A percentile compares a stretch with the other conserved stretches of the same genome.
Conservation (phyloP, 495 filamentous ascomycete species). For the Penicillium paxilli region DNA sequence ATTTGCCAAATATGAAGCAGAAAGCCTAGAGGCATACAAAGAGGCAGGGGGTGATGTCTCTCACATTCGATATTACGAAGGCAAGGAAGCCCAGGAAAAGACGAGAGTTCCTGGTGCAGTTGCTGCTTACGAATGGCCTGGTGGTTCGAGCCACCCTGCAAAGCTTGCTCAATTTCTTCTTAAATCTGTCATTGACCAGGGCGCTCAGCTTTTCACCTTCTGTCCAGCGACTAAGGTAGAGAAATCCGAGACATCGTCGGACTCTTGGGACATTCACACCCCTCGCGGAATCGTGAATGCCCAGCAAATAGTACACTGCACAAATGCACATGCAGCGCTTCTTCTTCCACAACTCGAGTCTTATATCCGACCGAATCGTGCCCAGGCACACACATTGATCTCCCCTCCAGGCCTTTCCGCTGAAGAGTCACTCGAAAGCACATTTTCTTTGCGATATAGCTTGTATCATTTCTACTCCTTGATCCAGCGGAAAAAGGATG, state of each 20-base stretch:
- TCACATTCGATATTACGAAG: constrained; percentile 25
- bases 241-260: neutral
- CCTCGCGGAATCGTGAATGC: constrained; percentile 17
- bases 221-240: constrained; percentile 25
- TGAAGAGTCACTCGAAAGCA: constrained; percentile 14
- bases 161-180: constrained; percentile 33
- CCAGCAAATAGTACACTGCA: constrained; percentile 31
- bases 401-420: constrained; percentile 20
- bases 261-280: constrained; percentile 25
- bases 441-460: constrained; percentile 31
- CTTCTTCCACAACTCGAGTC: constrained; percentile 25
- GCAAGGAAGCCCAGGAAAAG: constrained; percentile 18
- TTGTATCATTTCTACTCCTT: constrained; percentile 33
- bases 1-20: constrained; percentile 27
- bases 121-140: constrained; percentile 37
- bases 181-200: constrained; percentile 17
- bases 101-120: constrained; percentile 24
- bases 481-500: constrained; percentile 26
- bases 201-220: constrained; percentile 24
- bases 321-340: constrained; percentile 31
- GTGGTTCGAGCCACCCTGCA: constrained; percentile 31
- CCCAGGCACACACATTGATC: constrained; percentile 30
- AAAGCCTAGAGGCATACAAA: constrained; percentile 25
- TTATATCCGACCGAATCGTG: constrained; percentile 27
- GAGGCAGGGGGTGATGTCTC: constrained; percentile 28